These are phyloP conservation scores for Kokia cookei DNA, from an alignment of 441 rosid species.

Conservation along the genomic window DNA sequence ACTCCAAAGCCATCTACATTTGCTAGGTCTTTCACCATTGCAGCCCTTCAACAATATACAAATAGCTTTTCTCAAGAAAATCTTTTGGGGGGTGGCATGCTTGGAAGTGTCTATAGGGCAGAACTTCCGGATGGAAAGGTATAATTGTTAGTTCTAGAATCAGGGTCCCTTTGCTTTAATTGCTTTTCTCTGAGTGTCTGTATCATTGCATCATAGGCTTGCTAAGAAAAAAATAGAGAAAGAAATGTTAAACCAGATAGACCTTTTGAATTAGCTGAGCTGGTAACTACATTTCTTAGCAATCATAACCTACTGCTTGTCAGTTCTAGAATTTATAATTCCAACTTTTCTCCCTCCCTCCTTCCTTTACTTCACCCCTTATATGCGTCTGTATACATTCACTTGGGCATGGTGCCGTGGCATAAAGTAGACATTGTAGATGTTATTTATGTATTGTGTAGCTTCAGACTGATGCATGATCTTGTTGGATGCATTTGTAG, in stretches of 20 bases:
- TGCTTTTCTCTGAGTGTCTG: background rate
- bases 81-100: conserved; percentile 85
- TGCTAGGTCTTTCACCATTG: conserved; percentile 76
- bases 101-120: conserved; percentile 89
- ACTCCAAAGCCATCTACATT: conserved; percentile 32
- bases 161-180: background rate
- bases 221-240: background rate
- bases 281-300: background rate
- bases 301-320: background rate
- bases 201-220: background rate
- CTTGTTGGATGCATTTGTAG: conserved; percentile 36
- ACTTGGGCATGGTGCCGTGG: background rate
- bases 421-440: background rate
- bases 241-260: background rate
- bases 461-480: conserved; percentile 6
- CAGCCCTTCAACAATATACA: conserved; percentile 93
- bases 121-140: conserved; percentile 87
- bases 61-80: conserved; percentile 96
- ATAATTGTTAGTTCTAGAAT: conserved; percentile 7
- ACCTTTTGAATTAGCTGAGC: background rate
- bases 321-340: background rate
- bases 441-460: background rate
- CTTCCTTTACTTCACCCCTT: background rate
- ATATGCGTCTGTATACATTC: background rate
- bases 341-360: background rate